Evolutionary conservation across 108 stramenopile species (phyloP).

Genomic region (Nitzschia sp.): DNA sequence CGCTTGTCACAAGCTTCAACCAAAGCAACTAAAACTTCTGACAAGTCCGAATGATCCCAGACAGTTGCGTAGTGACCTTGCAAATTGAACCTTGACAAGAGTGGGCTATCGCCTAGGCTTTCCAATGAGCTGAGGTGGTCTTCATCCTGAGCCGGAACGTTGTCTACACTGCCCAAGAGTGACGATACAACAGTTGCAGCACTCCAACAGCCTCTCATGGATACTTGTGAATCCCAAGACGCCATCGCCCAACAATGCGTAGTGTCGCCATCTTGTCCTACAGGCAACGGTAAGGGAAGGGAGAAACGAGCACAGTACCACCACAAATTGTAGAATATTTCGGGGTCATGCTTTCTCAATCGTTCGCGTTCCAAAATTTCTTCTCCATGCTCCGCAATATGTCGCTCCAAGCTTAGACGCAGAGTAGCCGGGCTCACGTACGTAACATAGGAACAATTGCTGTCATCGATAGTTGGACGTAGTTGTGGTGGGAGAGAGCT

Average conservation of each 20-base stretch:
- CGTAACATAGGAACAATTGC: conserved; percentile 45
- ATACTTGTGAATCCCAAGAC: conserved; percentile 72
- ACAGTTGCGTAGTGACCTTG: conserved; percentile 67
- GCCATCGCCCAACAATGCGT: conserved; percentile 62
- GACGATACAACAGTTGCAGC: conserved; percentile 48
- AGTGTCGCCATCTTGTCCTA: conserved; percentile 20
- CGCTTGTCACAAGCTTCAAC: conserved; percentile 83
- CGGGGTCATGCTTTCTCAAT: conserved; percentile 59
- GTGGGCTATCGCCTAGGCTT: conserved; percentile 49
- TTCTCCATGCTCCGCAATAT: conserved; percentile 72
- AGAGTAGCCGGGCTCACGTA: conserved; percentile 69
- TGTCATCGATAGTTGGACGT: conserved; percentile 20
- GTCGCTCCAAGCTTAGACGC: conserved; percentile 57
- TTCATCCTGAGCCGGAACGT: not conserved
- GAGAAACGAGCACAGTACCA: conserved; percentile 85
- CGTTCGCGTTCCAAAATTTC: conserved; percentile 63
- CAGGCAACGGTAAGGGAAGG: conserved; percentile 71
- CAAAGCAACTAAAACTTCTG: conserved; percentile 65
- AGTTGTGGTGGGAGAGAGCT: conserved; percentile 62
- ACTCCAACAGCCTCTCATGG: conserved; percentile 63
- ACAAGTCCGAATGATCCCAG: conserved; percentile 82
- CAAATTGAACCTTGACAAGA: conserved; percentile 71
- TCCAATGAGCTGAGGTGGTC: conserved; percentile 1
- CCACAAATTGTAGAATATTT: conserved; percentile 81
- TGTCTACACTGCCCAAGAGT: conserved; percentile 20